Base-by-base conservation (phyloP, 2,329 filamentous ascomycete genomes). In the Emmonsia crescens region DNA sequence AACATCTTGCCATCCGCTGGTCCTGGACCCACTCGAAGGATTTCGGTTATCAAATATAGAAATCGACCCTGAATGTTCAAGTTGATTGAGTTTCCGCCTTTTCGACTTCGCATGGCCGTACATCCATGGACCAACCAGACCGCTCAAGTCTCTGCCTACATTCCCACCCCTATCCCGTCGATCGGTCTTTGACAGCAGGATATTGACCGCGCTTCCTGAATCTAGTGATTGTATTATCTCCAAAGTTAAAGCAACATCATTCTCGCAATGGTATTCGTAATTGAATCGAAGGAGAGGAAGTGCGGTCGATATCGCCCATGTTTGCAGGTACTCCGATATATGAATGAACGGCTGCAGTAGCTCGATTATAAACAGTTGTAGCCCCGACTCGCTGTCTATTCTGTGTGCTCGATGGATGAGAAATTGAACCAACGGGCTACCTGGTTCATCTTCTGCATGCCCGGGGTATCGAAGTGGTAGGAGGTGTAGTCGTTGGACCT, bases 91-190 rank as follows among this genome's bases (percentile, higher is more conserved):
- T 65, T 76, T 82, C 61, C 81, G 77, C 63, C 82, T 75, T 72
- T 85, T 85, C 38, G 79, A 75, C 29, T 79, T 76, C 42, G 73
- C 79, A 59, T 78, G 76, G 16, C 85, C 85, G 68, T 82, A 83
- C 66, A 86, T 81, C 85, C 85, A 87, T 12, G 85, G 83, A 3
- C 83, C 82, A 44, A 86, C 78, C 27, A 87, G 72, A 4, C 82
- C 79, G 65, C 80, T 80, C 46, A 87, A 66, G 66, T 87, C 85
- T 61, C 81, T 76, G 27, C 77, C 79, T 55, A 81, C 64, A 60
- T 77, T 73, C 62, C 71, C 73, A 24, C 69, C 68, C 60, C 72
- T 70, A 57, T 72, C 69, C 16, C 71, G 66, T 29, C 72, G 59
- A 56, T 71, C 68, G 12, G 73, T 71, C 64, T 77, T 78, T 40